A percentile compares a stretch with the other conserved stretches of the same genome.
Conservation (phyloP, 208 protist species). For the Balamuthia mandrillaris region DNA sequence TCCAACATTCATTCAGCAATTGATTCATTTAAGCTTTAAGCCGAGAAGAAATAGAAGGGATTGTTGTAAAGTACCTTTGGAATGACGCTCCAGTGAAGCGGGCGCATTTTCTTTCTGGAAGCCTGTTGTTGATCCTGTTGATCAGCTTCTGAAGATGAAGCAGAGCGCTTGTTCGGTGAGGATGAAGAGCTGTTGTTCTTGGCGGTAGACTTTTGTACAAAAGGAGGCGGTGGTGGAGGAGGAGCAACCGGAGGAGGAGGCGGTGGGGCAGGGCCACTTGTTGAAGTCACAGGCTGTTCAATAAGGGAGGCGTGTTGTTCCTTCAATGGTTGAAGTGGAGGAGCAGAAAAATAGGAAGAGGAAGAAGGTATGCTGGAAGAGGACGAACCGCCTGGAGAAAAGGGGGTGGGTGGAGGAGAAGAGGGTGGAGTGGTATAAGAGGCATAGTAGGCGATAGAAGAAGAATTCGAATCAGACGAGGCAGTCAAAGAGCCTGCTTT, state of each 20-base stretch:
- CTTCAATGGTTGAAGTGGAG: not conserved
- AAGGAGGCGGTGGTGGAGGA: not conserved
- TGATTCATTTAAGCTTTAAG: too few relatives aligned
- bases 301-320: not conserved
- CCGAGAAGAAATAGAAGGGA: too few relatives aligned
- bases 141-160: too few relatives aligned
- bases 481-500: not conserved
- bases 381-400: not conserved
- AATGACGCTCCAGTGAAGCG: conserved; percentile 3
- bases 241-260: not conserved
- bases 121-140: not conserved
- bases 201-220: not conserved
- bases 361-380: not conserved
- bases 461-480: not conserved
- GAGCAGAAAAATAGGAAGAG: not conserved
- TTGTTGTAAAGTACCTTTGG: not conserved
- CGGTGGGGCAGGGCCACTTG: not conserved
- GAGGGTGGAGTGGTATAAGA: not conserved
- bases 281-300: not conserved
- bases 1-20: not conserved
- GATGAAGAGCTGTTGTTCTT: not conserved
- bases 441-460: not conserved
- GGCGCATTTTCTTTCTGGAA: not conserved
- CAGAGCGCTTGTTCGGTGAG: too few relatives aligned
- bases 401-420: not conserved